Evolutionary conservation across 1,284 basidiomycete genomes (phyloP).

Genomic region (Moniliella sp.): DNA sequence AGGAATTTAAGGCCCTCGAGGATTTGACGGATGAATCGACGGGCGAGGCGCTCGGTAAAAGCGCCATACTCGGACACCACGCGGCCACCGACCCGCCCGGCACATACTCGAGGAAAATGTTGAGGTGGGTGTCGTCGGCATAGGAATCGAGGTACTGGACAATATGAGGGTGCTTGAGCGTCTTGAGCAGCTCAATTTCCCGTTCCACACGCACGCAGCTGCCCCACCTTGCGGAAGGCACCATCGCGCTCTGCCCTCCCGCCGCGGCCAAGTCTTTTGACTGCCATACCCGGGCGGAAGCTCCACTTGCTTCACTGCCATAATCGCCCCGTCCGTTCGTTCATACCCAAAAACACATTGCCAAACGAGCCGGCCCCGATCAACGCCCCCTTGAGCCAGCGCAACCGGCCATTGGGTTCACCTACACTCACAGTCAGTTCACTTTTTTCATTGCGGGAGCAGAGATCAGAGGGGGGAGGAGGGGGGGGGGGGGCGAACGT

Average conservation of each 20-base stretch:
- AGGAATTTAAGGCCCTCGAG: conserved; percentile 74
- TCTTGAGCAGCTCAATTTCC: conserved; percentile 86
- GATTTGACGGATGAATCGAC: conserved; percentile 84
- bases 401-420: no score
- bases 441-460: neutral
- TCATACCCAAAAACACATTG: conserved; percentile 63
- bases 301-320: conserved; percentile 99
- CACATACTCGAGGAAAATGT: conserved; percentile 97
- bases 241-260: conserved; percentile 61
- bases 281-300: conserved; percentile 70
- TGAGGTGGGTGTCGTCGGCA: conserved; percentile 43
- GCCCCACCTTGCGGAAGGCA: conserved; percentile 76
- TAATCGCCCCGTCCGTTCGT: conserved; percentile 73
- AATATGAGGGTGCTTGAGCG: conserved; percentile 84
- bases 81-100: conserved; percentile 91
- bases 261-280: no score
- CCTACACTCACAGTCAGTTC: conserved; percentile 1
- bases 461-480: conserved; percentile 7
- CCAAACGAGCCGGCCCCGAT: conserved; percentile 59
- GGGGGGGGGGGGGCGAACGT: conserved; percentile 33
- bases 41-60: conserved; percentile 80
- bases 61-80: conserved; percentile 80
- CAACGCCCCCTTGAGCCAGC: conserved; percentile 96
- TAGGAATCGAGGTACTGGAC: conserved; percentile 64
- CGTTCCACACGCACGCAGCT: conserved; percentile 82